Base-by-base conservation (phyloP, 441 rosid species). In the Populus trichocarpa region DNA sequence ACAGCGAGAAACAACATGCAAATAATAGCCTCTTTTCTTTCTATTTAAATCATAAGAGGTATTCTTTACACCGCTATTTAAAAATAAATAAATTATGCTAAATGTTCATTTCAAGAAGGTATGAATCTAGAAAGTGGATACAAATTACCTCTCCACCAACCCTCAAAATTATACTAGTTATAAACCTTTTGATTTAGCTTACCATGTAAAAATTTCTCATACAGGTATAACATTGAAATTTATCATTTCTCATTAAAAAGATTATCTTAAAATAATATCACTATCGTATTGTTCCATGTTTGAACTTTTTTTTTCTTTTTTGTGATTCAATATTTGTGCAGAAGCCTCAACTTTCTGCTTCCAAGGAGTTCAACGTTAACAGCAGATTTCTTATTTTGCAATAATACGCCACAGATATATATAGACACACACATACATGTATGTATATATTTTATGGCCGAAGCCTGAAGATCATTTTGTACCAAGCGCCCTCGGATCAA, bases 301-400 rank as follows among this genome's bases (percentile, higher is more conserved):
- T 68, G 2, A 26, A 8, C 23, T 30, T 18, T 12, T 36, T 14
- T 38, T 57, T 71, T 5, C 22, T 66, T 77, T 16, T 3, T 14
- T 46, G 57, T 13, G 6, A 50, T 50, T 6, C 11, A 59, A 35
- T 25, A 13, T 75, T 5, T 79, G 18, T 74, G 68, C 87, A 89
- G 93, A 85, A 77, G 28, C 86, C 88, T 3, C 80, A 79, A 46
- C 86, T 88, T 69, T 86, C 89, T 1, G 82, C 89, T 14, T 85
- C 89, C 6, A 71, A 67, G 11, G 5, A 9, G 33, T 84, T 88
- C 18, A 50, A 83, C 53, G 83, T 81, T 59, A 78, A 84, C 74
- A 2, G 67, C 4, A 76, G 53, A 38, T 67, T 0, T 18, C 67
- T 89, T 33, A 18, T 23, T 69, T 50, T 85, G 61, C 85, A 72